Evolutionary conservation across 805 yeast genomes (phyloP).

Genomic region (Wickerhamomyces subpelliculosus): DNA sequence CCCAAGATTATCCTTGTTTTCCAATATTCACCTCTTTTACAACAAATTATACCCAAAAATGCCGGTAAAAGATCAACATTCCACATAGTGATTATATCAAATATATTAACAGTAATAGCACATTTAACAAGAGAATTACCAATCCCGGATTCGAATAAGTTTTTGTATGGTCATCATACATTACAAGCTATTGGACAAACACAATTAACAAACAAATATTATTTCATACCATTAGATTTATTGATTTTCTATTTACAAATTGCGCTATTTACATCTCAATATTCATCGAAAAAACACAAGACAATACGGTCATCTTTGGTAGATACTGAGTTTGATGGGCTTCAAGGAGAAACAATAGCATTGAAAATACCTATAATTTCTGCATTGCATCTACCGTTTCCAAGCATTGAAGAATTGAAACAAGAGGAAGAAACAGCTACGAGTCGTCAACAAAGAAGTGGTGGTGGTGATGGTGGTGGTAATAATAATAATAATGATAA

Average conservation of each 20-base stretch:
- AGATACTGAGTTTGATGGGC: conserved; percentile 17
- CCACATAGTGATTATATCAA: conserved; percentile 9
- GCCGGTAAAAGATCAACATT: conserved; percentile 8
- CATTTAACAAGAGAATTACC: conserved; percentile 16
- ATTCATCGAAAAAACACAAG: conserved; percentile 2
- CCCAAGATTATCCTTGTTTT: conserved; percentile 4
- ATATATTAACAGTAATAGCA: conserved; percentile 1
- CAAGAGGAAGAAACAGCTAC: conserved; percentile 11
- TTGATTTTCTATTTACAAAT: conserved; percentile 14
- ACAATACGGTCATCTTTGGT: neutral
- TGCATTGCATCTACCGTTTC: conserved; percentile 9
- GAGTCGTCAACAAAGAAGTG: too few species aligned
- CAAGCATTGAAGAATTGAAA: conserved; percentile 7
- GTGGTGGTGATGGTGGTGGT: too few species aligned
- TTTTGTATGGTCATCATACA: conserved; percentile 20
- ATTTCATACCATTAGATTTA: conserved; percentile 10
- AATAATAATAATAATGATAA: too few species aligned
- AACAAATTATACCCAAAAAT: conserved; percentile 5
- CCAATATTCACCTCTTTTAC: conserved; percentile 3
- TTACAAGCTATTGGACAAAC: conserved; percentile 19
- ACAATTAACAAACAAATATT: conserved; percentile 11
- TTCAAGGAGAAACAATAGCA: conserved; percentile 14
- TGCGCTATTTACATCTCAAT: conserved; percentile 9
- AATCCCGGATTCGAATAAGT: conserved; percentile 16
- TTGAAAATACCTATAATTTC: conserved; percentile 7